Base-by-base conservation (phyloP, 805 yeast species). In the Wickerhamomyces hampshirensis region DNA sequence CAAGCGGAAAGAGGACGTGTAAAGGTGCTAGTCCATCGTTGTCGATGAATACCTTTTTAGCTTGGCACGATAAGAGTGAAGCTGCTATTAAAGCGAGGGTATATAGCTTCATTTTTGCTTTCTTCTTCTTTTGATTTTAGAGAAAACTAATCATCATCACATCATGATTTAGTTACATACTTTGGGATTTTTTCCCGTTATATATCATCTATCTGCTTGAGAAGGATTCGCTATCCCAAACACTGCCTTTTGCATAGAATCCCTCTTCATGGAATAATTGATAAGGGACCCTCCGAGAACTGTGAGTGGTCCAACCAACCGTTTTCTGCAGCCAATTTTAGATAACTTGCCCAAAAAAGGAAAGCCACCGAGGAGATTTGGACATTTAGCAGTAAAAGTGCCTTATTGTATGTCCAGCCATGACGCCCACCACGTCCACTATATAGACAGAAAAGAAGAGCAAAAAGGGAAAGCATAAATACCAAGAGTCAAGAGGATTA, bases 1-100 rank as follows among this genome's bases (percentile, higher is more conserved):
- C 49, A 18, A 65, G 38, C 15, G 71, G 69, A 42, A 65, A 53
- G 31, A 65, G 43, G 5, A 63, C 45, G 26, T 64, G 60, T 46
- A 60, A 48, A 31, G 66, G 58, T n/a, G 60, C 54, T 17, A 62
- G 49, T 23, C 67, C 68, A 47, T 66, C 71, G 45, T 66, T 65
- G 33, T 66, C 71, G 39, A 65, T 62, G 45, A 66, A 65, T 39
- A 62, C 56, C 44, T 60, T 64, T 47, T 57, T 60, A 16, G 62
- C 52, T 17, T 51, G 51, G 19, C 54, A 33, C 2, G 42, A 15
- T 18, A 37, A 28, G 12, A 43, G 32, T 5, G 50, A 18, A n/a
- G 45, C 30, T 6, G 44, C 49, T 17, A 47, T 29, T 34, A 39
- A 8, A 10, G 46, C 30, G 19, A 44, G 39, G 9, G 46, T 33